A percentile compares a stretch with the other conserved stretches of the same genome.
phyloP scores from a whole-genome alignment of 805 yeast species.

The Jamesozyma spencerorum region DNA sequence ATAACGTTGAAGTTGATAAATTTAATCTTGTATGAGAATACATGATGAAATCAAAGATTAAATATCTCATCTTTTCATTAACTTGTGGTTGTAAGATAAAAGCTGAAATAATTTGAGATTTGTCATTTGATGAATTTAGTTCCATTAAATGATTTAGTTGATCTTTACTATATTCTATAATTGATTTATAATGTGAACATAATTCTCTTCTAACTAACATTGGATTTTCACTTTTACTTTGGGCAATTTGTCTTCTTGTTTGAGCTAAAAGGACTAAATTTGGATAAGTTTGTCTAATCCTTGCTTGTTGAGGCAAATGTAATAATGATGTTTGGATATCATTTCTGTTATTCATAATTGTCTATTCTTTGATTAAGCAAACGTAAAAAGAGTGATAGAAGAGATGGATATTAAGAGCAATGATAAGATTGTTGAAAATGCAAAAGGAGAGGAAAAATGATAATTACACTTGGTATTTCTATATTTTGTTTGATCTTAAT shows the following conservation, averaged over 20 bases:
- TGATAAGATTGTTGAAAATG: too few relatives aligned
- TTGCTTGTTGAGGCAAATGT: not conserved
- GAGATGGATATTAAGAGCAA: too few relatives aligned
- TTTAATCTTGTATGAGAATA: conserved; percentile 59
- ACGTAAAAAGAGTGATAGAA: too few relatives aligned
- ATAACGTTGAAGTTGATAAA: conserved; percentile 56
- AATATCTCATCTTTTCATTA: conserved; percentile 51
- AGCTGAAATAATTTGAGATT: conserved; percentile 13
- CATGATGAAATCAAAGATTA: conserved; percentile 71
- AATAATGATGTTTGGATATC: not conserved
- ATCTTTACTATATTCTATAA: conserved; percentile 40
- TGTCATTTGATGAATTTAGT: conserved; percentile 8
- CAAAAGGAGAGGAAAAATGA: too few relatives aligned
- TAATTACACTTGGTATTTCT: too few relatives aligned
- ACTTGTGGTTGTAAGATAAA: conserved; percentile 35
- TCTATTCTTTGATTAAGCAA: too few relatives aligned
- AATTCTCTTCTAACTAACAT: conserved; percentile 40
- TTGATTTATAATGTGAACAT: conserved; percentile 35
- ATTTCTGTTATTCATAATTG: not conserved
- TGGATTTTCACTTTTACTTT: conserved; percentile 13
- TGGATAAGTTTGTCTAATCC: not conserved
- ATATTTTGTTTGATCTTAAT: too few relatives aligned
- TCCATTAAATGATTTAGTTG: conserved; percentile 27
- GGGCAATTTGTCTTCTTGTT: conserved; percentile 15
- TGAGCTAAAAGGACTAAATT: conserved; percentile 9